phyloP scores from a whole-genome alignment of 164 flowering plant species.

The Sextonia rubra region DNA sequence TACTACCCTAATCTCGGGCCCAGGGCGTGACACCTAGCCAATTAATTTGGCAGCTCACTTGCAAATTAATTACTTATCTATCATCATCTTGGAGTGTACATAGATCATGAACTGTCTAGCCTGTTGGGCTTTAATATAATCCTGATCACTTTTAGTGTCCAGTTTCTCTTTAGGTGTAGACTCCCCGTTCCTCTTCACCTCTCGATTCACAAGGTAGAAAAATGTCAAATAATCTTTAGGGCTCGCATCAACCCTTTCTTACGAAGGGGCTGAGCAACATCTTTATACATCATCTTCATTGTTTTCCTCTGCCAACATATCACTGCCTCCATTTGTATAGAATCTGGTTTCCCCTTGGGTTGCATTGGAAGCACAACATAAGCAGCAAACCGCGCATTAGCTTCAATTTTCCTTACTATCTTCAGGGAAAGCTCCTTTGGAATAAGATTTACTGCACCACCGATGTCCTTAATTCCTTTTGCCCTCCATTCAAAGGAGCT shows the following conservation, averaged over 20 bases:
- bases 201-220: constrained; percentile 66
- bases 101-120: no score
- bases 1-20: no score
- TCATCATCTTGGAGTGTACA: no score
- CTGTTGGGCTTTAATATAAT: no score
- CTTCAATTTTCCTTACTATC: constrained; percentile 61
- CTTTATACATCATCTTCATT: constrained; percentile 74
- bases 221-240: constrained; percentile 57
- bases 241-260: constrained; percentile 38
- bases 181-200: constrained; percentile 38
- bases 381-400: constrained; percentile 52
- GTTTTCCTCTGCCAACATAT: constrained; percentile 64
- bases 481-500: constrained; percentile 59
- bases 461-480: constrained; percentile 33
- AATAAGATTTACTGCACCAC: constrained; percentile 49
- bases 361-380: constrained; percentile 71
- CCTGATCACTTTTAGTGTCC: no score
- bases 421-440: constrained; percentile 68
- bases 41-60: no score
- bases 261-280: constrained; percentile 40
- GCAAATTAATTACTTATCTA: no score
- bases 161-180: constrained; percentile 43
- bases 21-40: no score
- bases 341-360: constrained; percentile 66
- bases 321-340: constrained; percentile 57